These are phyloP conservation scores for Penicillium maclennaniae DNA, from an alignment of 495 filamentous ascomycete species.

Conservation along the genomic window DNA sequence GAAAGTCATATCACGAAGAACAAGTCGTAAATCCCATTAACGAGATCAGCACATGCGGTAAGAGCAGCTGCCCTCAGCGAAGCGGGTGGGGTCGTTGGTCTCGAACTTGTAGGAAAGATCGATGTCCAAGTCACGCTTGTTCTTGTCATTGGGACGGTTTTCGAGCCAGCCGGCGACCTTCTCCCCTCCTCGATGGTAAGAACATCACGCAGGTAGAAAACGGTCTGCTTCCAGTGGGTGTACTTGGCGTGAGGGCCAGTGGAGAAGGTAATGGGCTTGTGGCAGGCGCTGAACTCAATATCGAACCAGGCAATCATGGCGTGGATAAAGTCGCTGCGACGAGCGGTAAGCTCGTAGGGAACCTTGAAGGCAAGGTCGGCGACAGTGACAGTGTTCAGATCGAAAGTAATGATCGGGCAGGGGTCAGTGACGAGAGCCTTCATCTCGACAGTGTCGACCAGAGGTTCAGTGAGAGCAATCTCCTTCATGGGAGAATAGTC, in stretches of 20 bases:
- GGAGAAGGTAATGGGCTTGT: conserved; percentile 78
- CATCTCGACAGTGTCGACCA: conserved; percentile 77
- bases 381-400: conserved; percentile 72
- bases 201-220: conserved; percentile 82
- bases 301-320: conserved; percentile 98
- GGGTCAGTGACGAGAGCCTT: conserved; percentile 77
- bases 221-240: conserved; percentile 94
- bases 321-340: conserved; percentile 87
- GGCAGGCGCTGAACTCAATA: conserved; percentile 94
- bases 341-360: conserved; percentile 65
- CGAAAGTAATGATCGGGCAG: conserved; percentile 70
- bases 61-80: conserved; percentile 63
- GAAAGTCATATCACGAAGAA: conserved; percentile 14
- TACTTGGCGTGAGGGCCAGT: conserved; percentile 88
- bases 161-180: conserved; percentile 64
- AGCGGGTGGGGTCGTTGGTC: conserved; percentile 64
- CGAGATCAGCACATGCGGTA: conserved; percentile 77
- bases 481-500: conserved; percentile 87
- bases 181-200: conserved; percentile 79
- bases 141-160: conserved; percentile 88
- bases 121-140: conserved; percentile 92
- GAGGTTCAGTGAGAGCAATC: conserved; percentile 76
- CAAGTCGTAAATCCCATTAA: conserved; percentile 15
- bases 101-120: conserved; percentile 77
- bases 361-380: conserved; percentile 74